Base-by-base conservation (phyloP, 768 basidiomycete species). In the Lactarius sp. region DNA sequence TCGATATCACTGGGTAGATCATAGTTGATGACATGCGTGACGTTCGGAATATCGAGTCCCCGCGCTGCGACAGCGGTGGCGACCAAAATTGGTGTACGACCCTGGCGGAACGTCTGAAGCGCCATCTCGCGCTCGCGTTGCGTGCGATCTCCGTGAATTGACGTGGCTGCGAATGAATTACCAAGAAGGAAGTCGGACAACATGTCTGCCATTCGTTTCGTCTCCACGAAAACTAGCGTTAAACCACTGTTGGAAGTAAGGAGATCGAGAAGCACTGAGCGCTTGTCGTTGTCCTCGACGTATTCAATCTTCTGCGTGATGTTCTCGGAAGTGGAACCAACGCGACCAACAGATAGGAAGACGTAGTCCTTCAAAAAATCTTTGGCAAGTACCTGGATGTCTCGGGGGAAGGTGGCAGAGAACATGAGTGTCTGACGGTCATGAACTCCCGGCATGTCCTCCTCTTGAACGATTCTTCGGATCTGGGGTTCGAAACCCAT, bases 401-500 rank as follows among this genome's bases (percentile, higher is more conserved):
- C 97, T 50, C 95, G 87, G 54, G 97, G 97, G 87, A 99, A 99
- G 49, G 97, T 98, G 51, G 97, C 97, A 65, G 90, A 93, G 79
- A 99, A 99, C 97, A 99, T 99, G 77, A 99, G 90, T 1, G 97
- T 99, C 74, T 98, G 97, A 66, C 97, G 90, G 13, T 94, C 86
- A 33, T 82, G 77, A 14, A 88, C 85, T 52, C 87, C 89, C n/a
- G 97, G 94, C 97, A 99, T 99, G 74, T 99, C 97, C 72, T 94
- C 94, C 69, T 92, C 91, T 76, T 99, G 92, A 20, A 99, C 97
- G 73, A 99, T 99, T 37, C 94, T 85, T 67, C 97, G 85, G 72
- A 99, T 99, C 78, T 98, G 97, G 60, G 97, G 97, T 77, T 99
- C 97, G 82, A 99, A 99, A 88, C 97, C 97, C 97, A 99, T 99